A percentile compares a stretch with the other conserved stretches of the same genome.
phyloP scores from a whole-genome alignment of 1,139 yeast species.

The Taphrina communis region DNA sequence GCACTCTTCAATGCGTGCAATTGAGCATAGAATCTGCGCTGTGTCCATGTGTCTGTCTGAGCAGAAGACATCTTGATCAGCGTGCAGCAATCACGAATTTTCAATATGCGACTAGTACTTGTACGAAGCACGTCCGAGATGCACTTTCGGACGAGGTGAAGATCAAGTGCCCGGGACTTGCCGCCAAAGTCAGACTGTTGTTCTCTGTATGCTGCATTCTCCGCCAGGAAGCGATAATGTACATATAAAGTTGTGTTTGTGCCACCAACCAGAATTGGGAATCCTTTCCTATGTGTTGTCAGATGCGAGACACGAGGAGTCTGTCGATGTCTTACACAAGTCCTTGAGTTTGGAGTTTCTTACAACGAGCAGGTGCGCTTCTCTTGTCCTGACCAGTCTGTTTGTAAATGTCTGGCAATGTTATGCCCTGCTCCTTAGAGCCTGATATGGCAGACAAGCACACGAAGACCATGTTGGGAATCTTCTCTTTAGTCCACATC shows the following conservation, averaged over 20 bases:
- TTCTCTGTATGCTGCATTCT: slow-evolving; percentile 13
- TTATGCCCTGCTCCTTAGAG: slow-evolving; percentile 17
- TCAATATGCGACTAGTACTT: slow-evolving; percentile 20
- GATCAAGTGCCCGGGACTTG: slow-evolving; percentile 7
- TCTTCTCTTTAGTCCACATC: neutral
- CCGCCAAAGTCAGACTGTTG: slow-evolving; percentile 8
- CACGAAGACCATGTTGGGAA: slow-evolving; percentile 16
- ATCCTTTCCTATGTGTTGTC: slow-evolving; percentile 7
- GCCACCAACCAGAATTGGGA: slow-evolving; percentile 19
- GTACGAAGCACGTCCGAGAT: slow-evolving; percentile 17
- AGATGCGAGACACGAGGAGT: neutral
- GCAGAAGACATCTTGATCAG: slow-evolving; percentile 11
- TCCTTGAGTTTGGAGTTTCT: slow-evolving; percentile 15
- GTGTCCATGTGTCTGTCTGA: slow-evolving; percentile 17
- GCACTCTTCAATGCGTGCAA: slow-evolving; percentile 7
- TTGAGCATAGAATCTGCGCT: slow-evolving; percentile 17
- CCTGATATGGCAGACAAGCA: slow-evolving; percentile 25
- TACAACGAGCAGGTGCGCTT: slow-evolving; percentile 36
- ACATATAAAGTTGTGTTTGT: slow-evolving; percentile 25
- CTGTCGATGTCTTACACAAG: slow-evolving; percentile 13
- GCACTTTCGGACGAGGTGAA: slow-evolving; percentile 5
- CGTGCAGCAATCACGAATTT: slow-evolving; percentile 10
- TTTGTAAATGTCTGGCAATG: slow-evolving; percentile 14
- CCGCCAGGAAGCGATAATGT: slow-evolving; percentile 29
- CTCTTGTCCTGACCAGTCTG: slow-evolving; percentile 34